Conservation (phyloP, 2,329 filamentous ascomycete species). For the Trichoderma pleuroti region DNA sequence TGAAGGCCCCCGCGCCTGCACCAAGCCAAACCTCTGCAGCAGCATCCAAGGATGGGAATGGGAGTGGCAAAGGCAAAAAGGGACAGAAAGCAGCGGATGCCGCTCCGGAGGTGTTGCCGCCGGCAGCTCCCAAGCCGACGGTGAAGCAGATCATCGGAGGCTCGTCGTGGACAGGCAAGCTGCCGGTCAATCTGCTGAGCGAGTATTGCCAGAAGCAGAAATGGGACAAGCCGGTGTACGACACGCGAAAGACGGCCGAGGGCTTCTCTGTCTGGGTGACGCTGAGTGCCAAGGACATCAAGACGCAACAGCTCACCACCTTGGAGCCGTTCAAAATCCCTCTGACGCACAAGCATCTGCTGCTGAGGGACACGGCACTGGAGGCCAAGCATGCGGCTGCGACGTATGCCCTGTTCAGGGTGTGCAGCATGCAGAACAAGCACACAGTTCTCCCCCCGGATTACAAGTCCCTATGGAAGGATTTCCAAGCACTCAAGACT, state of each 20-base stretch:
- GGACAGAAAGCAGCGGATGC: slow-evolving; percentile 32
- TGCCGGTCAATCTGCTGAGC: slow-evolving; percentile 87
- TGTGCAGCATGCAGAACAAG: slow-evolving; percentile 93
- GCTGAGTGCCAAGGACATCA: slow-evolving; percentile 69
- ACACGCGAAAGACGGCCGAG: slow-evolving; percentile 68
- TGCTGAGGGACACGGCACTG: slow-evolving; percentile 71
- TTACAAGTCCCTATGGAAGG: slow-evolving; percentile 87
- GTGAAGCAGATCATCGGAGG: slow-evolving; percentile 85
- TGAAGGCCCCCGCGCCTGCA: slow-evolving; percentile 42
- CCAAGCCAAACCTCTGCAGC: slow-evolving; percentile 26
- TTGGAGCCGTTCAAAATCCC: slow-evolving; percentile 83
- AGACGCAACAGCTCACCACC: slow-evolving; percentile 72
- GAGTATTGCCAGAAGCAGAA: slow-evolving; percentile 95
- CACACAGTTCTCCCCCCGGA: slow-evolving; percentile 91
- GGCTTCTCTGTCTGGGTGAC: slow-evolving; percentile 80
- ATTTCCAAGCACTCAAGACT: slow-evolving; percentile 78
- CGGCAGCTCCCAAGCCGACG: slow-evolving; percentile 56
- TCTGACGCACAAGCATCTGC: slow-evolving; percentile 69
- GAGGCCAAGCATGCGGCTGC: slow-evolving; percentile 94
- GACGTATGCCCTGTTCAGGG: slow-evolving; percentile 83
- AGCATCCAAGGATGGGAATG: slow-evolving; percentile 43
- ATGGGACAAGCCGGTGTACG: slow-evolving; percentile 93
- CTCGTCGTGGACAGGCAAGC: slow-evolving; percentile 93
- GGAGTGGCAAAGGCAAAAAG: slow-evolving; percentile 40
- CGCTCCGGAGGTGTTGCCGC: slow-evolving; percentile 32